Percentiles rank a stretch among this genome's conserved stretches.
phyloP scores from a whole-genome alignment of 345 rosid genomes.

The Psidium friedrichsthalianum region DNA sequence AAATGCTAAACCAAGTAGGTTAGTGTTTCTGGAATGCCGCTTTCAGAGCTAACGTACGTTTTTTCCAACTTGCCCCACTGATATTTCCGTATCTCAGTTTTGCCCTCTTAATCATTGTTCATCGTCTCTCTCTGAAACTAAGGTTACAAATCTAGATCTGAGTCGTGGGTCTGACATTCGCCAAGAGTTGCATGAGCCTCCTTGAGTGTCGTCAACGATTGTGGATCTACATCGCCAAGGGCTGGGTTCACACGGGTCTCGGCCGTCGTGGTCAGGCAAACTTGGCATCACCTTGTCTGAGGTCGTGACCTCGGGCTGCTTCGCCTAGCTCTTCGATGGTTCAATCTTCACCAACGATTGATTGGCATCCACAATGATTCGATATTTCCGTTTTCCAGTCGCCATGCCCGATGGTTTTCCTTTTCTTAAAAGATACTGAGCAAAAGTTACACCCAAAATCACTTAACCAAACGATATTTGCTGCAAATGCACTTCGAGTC shows the following conservation, averaged over 20 bases:
- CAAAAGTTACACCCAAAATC: background rate
- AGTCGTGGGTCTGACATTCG: background rate
- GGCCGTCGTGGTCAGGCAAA: background rate
- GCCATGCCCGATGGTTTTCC: background rate
- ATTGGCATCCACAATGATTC: background rate
- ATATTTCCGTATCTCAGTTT: background rate
- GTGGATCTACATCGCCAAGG: background rate
- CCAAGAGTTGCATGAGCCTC: background rate
- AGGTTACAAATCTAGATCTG: background rate
- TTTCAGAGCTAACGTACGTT: background rate
- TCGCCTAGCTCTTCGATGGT: background rate
- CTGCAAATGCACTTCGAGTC: background rate
- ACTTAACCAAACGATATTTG: background rate
- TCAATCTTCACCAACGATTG: background rate
- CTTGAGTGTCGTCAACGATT: background rate
- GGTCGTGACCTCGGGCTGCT: background rate
- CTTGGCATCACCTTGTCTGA: background rate
- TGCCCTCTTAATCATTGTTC: background rate
- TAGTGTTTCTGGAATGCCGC: background rate
- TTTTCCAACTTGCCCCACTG: background rate
- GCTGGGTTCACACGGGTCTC: background rate
- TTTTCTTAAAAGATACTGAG: background rate
- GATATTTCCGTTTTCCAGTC: background rate
- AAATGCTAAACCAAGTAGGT: no score
- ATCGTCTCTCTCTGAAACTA: background rate